A percentile compares a stretch with the other conserved stretches of the same genome.
These are phyloP conservation scores for Funneliformis caledonium DNA, from an alignment of 371 early-diverging fungal genomes.

Conservation along the genomic window DNA sequence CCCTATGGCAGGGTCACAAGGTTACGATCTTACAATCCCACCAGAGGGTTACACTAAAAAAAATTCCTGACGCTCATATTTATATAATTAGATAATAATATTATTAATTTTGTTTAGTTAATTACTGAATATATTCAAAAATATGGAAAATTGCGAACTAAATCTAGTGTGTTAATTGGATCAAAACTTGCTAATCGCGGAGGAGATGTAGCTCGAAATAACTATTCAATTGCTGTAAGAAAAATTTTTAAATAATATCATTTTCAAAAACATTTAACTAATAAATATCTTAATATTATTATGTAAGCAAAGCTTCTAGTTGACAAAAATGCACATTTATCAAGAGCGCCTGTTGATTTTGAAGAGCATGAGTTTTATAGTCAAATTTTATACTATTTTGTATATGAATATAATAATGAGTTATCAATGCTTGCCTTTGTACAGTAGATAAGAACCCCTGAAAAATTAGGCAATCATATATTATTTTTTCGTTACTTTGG, in stretches of 20 bases:
- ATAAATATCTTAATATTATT: not conserved
- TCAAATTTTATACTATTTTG: not conserved
- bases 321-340: not conserved
- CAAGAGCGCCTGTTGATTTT: not conserved
- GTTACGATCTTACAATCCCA: no score
- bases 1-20: no score
- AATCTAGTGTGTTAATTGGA: not conserved
- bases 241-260: not conserved
- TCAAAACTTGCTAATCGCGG: not conserved
- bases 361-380: not conserved
- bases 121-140: not conserved
- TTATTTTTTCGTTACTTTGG: not conserved
- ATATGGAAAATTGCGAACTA: not conserved
- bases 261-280: not conserved
- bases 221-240: not conserved
- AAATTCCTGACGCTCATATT: no score
- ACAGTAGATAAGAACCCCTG: no score
- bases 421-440: not conserved
- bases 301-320: not conserved
- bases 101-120: not conserved
- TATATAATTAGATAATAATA: not conserved
- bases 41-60: no score
- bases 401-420: not conserved
- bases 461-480: not conserved
- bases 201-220: not conserved